Conservation (phyloP, 2,329 filamentous ascomycete genomes). For the Colletotrichum kahawae region DNA sequence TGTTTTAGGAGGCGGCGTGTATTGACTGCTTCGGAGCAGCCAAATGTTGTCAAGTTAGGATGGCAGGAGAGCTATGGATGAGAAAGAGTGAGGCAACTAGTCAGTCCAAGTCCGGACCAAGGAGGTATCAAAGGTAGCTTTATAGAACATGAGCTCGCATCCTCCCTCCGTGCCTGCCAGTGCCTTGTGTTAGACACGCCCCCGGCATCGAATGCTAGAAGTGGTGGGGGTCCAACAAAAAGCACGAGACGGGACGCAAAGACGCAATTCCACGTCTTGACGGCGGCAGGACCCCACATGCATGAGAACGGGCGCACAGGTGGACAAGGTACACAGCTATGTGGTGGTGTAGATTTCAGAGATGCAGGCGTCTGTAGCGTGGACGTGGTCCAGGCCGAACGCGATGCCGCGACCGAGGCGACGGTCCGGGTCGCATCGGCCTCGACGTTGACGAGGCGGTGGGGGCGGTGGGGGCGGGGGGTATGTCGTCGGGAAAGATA, state of each 20-base stretch:
- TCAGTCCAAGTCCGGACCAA: neutral
- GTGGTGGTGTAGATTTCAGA: neutral
- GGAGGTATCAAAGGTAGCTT: conserved; percentile 13
- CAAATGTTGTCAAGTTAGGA: neutral
- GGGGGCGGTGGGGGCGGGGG: conserved; percentile 13
- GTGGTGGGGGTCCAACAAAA: conserved; percentile 22
- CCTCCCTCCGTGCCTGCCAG: conserved; percentile 4
- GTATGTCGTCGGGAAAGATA: conserved; percentile 21
- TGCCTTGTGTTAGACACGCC: conserved; percentile 10
- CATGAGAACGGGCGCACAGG: neutral
- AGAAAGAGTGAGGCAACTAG: neutral
- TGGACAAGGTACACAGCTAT: conserved; percentile 4
- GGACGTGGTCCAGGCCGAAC: conserved; percentile 5
- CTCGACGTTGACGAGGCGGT: neutral
- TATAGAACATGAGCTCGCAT: conserved; percentile 9
- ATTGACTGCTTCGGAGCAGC: neutral
- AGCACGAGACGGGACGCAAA: conserved; percentile 6
- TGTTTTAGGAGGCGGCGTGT: neutral
- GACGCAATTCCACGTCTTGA: conserved; percentile 9
- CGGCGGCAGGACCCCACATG: conserved; percentile 10
- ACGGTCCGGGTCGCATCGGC: conserved; percentile 18
- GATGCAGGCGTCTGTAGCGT: neutral
- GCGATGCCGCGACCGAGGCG: conserved; percentile 8
- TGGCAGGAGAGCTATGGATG: neutral
- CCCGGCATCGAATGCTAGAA: neutral